Base-by-base conservation (phyloP, 2,329 filamentous ascomycete genomes). In the Diaporthe sp. region DNA sequence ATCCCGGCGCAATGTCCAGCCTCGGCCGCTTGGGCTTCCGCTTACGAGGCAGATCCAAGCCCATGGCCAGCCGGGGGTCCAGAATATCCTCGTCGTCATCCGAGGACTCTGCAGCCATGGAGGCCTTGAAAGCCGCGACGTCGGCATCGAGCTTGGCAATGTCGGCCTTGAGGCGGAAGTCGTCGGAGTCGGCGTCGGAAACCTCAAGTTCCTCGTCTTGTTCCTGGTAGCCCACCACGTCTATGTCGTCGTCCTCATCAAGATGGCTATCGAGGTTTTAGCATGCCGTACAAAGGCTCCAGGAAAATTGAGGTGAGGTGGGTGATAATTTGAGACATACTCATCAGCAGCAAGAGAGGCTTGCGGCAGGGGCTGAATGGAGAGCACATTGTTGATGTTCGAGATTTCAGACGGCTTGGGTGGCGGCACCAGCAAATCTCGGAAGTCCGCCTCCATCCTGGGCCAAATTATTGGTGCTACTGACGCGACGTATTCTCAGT, bases 131-230 rank as follows among this genome's bases (percentile, higher is more conserved):
- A 7, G 82, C 83, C 20, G 82, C 81, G 17, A 82, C 81, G 77
- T 82, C 82, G 47, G 80, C 81, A 61, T 85, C 82, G 70, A 85
- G 83, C 67, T 84, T 83, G 34, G 80, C 83, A 72, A 86, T 84
- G 57, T 84, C 82, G 49, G 82, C 83, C 70, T 83, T 81, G 22
- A 86, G 83, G 68, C 86, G 83, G 15, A 82, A 82, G 63, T 84
- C 84, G 76, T 87, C 86, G 12, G 85, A 86, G 77, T 87, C 85
- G 25, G 81, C 83, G 68, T 85, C 83, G 10, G 82, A 84, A n/a
- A 81, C 78, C 72, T 83, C 67, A 15, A 63, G 71, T 25, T 77
- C 78, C 15, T 68, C 72, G 12, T 74, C 79, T 75, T 77, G 79
- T 5, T 74, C 78, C 37, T 71, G 49, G 25, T 73, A 12, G n/a